Conservation (phyloP, 192 early-diverging fungal genomes). For the Coemansia sp. region DNA sequence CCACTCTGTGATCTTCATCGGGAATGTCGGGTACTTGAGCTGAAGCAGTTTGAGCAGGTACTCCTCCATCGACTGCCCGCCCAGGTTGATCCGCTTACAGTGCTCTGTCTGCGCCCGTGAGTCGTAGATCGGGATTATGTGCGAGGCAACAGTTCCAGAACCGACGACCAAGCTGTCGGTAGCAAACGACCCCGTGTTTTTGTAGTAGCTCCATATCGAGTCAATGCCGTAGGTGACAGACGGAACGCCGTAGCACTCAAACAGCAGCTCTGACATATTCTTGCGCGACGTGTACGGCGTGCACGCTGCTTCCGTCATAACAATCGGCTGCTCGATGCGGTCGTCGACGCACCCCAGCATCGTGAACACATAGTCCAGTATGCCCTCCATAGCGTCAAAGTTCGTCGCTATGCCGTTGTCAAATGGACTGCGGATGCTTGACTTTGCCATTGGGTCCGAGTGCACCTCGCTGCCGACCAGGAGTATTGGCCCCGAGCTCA, state of each 20-base stretch:
- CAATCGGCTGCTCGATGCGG: conserved; percentile 70
- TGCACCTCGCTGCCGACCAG: conserved; percentile 36
- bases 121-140: conserved; percentile 67
- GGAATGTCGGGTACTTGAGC: conserved; percentile 86
- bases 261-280: conserved; percentile 79
- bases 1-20: conserved; percentile 66
- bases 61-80: conserved; percentile 68
- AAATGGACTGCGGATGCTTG: conserved; percentile 42
- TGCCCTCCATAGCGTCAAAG: conserved; percentile 60
- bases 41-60: conserved; percentile 83
- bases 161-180: conserved; percentile 69
- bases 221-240: conserved; percentile 82
- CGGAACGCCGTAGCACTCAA: conserved; percentile 76
- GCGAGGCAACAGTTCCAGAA: conserved; percentile 63
- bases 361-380: conserved; percentile 81
- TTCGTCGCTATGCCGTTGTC: conserved; percentile 38
- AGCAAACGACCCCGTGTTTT: conserved; percentile 54
- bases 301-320: conserved; percentile 85
- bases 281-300: conserved; percentile 69
- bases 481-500: conserved; percentile 18
- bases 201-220: conserved; percentile 78
- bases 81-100: conserved; percentile 74
- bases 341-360: conserved; percentile 68
- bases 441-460: conserved; percentile 34
- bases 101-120: conserved; percentile 57